These are phyloP conservation scores for Nematocida parisii DNA, from an alignment of 371 early-diverging fungal genomes.

Conservation along the genomic window DNA sequence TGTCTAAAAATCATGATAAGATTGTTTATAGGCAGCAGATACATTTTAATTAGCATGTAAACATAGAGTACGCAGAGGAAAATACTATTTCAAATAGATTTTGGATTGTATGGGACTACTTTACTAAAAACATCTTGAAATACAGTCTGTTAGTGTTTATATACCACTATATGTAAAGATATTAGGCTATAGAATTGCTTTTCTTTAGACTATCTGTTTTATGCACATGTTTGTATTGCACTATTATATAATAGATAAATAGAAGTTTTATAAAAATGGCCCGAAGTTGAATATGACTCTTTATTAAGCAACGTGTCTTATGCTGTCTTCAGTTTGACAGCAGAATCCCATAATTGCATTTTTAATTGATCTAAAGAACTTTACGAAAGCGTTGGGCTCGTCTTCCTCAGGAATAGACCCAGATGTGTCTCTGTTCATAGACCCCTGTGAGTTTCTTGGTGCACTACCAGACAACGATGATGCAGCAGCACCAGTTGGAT, in stretches of 20 bases:
- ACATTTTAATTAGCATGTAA: too few relatives aligned
- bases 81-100: too few relatives aligned
- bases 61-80: too few relatives aligned
- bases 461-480: slow-evolving; percentile 17
- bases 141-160: too few relatives aligned
- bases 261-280: slow-evolving; percentile 2
- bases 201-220: too few relatives aligned
- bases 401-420: slow-evolving; percentile 15
- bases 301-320: slow-evolving; percentile 58
- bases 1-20: too few relatives aligned
- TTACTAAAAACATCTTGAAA: too few relatives aligned
- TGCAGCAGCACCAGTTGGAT: slow-evolving; percentile 35
- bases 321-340: slow-evolving; percentile 43
- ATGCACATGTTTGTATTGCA: too few relatives aligned
- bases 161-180: too few relatives aligned
- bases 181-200: too few relatives aligned
- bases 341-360: slow-evolving; percentile 46
- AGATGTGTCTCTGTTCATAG: background rate
- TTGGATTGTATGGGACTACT: too few relatives aligned
- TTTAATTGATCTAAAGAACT: slow-evolving; percentile 44
- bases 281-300: background rate
- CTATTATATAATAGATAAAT: background rate
- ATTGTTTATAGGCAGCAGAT: too few relatives aligned
- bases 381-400: slow-evolving; percentile 43
- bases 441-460: background rate